Percentiles rank a stretch among this genome's conserved stretches.
Conservation (phyloP, 768 basidiomycete species). For the Neoboletus magnificus region DNA sequence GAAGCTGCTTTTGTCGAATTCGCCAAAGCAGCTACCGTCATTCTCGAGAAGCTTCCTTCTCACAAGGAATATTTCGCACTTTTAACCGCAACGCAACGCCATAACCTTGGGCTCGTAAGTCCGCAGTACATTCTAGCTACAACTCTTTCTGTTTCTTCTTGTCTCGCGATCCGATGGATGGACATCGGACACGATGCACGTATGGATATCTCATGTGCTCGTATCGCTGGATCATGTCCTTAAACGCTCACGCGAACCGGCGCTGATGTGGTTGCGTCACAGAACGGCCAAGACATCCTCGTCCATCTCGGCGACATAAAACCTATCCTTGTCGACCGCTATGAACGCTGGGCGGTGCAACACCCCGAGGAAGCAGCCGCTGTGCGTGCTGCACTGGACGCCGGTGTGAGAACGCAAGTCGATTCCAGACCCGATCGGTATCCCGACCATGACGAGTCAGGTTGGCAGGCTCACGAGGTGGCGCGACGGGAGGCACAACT, state of each 20-base stretch:
- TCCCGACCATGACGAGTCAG: slow-evolving; percentile 31
- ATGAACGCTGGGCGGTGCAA: slow-evolving; percentile 54
- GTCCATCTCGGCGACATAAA: slow-evolving; percentile 64
- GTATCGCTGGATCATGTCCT: not conserved
- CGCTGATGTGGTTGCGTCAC: slow-evolving; percentile 21
- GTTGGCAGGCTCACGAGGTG: slow-evolving; percentile 32
- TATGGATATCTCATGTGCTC: not conserved
- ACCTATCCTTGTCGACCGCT: slow-evolving; percentile 56
- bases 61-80: slow-evolving; percentile 63
- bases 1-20: slow-evolving; percentile 71
- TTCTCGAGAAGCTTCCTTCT: slow-evolving; percentile 72
- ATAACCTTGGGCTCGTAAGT: slow-evolving; percentile 70
- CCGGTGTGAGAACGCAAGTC: slow-evolving; percentile 18
- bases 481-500: slow-evolving; percentile 30
- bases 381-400: slow-evolving; percentile 21
- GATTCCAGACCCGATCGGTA: slow-evolving; percentile 26
- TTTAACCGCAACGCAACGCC: slow-evolving; percentile 55
- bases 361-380: slow-evolving; percentile 38
- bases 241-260: slow-evolving; percentile 1
- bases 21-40: slow-evolving; percentile 72
- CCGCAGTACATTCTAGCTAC: slow-evolving; percentile 14
- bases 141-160: not conserved
- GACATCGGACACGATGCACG: not conserved
- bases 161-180: slow-evolving; percentile 5
- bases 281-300: slow-evolving; percentile 78